Conservation (phyloP, 2,329 filamentous ascomycete species). For the Sporothrix phasma region DNA sequence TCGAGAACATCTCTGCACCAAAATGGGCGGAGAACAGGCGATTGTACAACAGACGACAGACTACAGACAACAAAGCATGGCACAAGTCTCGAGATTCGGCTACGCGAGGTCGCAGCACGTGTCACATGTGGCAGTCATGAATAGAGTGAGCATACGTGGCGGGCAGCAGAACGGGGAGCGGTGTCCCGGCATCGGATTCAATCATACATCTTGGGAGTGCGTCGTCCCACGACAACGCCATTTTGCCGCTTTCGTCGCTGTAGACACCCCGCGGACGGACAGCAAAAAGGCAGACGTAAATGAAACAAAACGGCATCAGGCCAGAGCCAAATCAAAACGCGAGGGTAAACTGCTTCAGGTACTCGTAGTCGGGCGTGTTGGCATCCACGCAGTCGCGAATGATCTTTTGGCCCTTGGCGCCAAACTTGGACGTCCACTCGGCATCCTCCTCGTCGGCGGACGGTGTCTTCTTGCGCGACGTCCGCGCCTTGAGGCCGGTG, state of each 20-base stretch:
- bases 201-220: not conserved
- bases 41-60: not conserved
- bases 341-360: slow-evolving; percentile 68
- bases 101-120: not conserved
- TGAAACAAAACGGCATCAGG: not conserved
- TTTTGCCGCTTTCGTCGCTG: not conserved
- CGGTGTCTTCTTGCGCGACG: slow-evolving; percentile 39
- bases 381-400: slow-evolving; percentile 63
- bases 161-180: not conserved
- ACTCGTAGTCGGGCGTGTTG: slow-evolving; percentile 68
- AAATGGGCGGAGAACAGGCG: not conserved
- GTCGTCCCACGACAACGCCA: not conserved
- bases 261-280: too few relatives aligned
- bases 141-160: not conserved
- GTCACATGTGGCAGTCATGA: not conserved
- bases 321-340: slow-evolving; percentile 34
- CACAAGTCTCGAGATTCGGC: not conserved
- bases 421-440: slow-evolving; percentile 67
- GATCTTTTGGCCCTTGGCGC: slow-evolving; percentile 56
- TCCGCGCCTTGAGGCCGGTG: slow-evolving; percentile 60
- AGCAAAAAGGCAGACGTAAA: not conserved
- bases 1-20: too few relatives aligned
- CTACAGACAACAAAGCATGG: not conserved
- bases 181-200: not conserved
- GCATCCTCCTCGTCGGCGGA: slow-evolving; percentile 52